Base-by-base conservation (phyloP, 257 asterid species). In the Primulina tabacum region DNA sequence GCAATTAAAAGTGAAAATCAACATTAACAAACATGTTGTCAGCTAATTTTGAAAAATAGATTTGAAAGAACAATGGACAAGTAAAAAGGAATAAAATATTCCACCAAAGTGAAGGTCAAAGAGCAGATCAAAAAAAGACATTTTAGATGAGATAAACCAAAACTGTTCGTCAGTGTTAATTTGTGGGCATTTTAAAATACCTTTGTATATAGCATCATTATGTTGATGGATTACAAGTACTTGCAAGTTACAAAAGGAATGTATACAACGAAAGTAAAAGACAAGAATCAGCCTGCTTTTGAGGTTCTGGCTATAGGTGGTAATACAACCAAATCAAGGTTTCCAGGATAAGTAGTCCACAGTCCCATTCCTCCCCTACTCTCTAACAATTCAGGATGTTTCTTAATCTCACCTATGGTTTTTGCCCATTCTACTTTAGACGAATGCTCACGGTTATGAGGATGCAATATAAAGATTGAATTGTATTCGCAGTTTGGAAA, bases 341-440 rank as follows among this genome's bases (percentile, higher is more conserved):
- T 70, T 63, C 87, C 96, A 4, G 97, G 97, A 76, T 94, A 91
- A 71, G 96, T 95, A 32, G 83, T 85, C 99, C 97, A 94, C 77
- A 91, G 77, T 5, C 97, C 99, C 69, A 94, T 80, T 56, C 99
- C 99, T 70, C 97, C 99, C 74, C 86, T 85, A 72, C 87, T 88
- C 84, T 94, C 99, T 84, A 80, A 86, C 88, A 94, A 81, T 69
- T 88, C 87, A 0, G 87, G 86, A 70, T 87, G 88, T 73, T 82
- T 84, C 82, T 82, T 81, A 65, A 94, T 82, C 77, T 94, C 99
- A 4, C 69, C 81, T 61, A 89, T 75, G 7, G 86, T 71, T 82
- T 92, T 94, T 40, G 91, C 97, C 99, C 97, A 94, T 77, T 94
- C 99, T 65, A 94, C 82, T 70, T 83, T 89, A 37, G 99, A 94